These are phyloP conservation scores for Brassica napus DNA, from an alignment of 345 rosid species.

Conservation along the genomic window DNA sequence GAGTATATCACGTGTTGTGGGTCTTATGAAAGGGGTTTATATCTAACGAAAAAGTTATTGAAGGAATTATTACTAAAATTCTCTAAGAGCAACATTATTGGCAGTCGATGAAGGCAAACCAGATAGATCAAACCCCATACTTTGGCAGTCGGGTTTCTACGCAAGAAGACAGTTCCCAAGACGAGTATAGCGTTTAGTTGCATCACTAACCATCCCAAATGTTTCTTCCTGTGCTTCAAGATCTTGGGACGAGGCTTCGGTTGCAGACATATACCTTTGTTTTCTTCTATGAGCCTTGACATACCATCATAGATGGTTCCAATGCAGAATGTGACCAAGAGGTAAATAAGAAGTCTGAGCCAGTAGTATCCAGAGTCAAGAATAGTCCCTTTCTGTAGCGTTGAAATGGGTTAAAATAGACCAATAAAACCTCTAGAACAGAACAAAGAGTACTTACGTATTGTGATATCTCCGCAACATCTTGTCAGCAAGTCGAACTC, in stretches of 20 bases:
- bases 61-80: slow-evolving; percentile 57
- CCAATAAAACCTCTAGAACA: not conserved
- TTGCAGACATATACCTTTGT: no score
- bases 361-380: slow-evolving; percentile 92
- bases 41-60: not conserved
- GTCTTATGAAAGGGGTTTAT: no score
- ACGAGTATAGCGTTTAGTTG: slow-evolving; percentile 60
- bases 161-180: slow-evolving; percentile 68
- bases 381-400: slow-evolving; percentile 81
- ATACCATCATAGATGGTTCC: slow-evolving; percentile 55
- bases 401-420: not conserved
- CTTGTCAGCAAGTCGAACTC: slow-evolving; percentile 81
- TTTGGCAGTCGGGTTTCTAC: slow-evolving; percentile 74
- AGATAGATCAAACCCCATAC: slow-evolving; percentile 68
- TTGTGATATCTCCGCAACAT: slow-evolving; percentile 85
- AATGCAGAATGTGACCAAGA: slow-evolving; percentile 79
- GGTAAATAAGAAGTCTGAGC: slow-evolving; percentile 85
- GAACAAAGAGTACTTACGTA: slow-evolving; percentile 54
- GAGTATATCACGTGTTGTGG: no score
- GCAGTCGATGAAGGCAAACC: slow-evolving; percentile 58
- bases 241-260: no score
- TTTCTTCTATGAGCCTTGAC: no score
- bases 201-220: slow-evolving; percentile 48
- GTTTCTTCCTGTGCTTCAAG: slow-evolving; percentile 36
- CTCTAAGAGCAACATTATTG: slow-evolving; percentile 42